Evolutionary conservation across 805 yeast genomes (phyloP), one percentile per base, ranked within the genome.

Genomic region (Allodekkera sacchari): DNA sequence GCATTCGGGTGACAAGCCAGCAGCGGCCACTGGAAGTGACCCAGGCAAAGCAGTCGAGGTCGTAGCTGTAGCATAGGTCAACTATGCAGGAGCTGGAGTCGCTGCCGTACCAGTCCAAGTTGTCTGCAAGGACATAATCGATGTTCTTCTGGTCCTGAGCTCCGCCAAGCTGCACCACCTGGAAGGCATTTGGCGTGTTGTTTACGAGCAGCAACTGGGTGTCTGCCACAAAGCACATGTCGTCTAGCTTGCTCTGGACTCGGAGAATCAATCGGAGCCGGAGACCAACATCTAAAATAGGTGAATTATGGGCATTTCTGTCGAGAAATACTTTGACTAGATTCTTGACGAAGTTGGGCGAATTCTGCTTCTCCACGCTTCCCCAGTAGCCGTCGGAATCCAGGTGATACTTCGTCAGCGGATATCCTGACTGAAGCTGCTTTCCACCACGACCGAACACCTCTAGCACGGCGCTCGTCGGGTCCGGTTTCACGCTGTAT

Each of bases 401-500:
- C 4, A 30, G 31, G 19, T 35, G 28, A 20, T 35, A 34, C 5
- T 31, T 35, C 10, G 42, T 31, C 3, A 37, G 33, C 2, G 42
- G 39, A 19, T 30, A 32, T 5, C 64, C 64, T 36, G 55, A 56
- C 34, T 59, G 64, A 18, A 57, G 42, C 6, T 55, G 28, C 30
- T 44, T 45, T 5, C 56, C 58, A 17, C 45, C 50, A 12, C 35
- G 35, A 16, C 49, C 46, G 36, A 49, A 58, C 2, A 59, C 41
- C 1, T 50, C 44, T 14, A 58, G 39, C 17, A 55, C 64, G 30
- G 52, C 50, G 15, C 35, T 47, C 30, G 36, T 51, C 14, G 41
- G 37, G 37, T 34, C 55, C 33, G 31, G 51, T 44, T 35, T 50
- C 34, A 59, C 42, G 26, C 64, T 69, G 39, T 64, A 72, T 19